A percentile compares a stretch with the other conserved stretches of the same genome.
These are phyloP conservation scores for Candida sp. DNA, from an alignment of 1,139 yeast species.

Conservation along the genomic window DNA sequence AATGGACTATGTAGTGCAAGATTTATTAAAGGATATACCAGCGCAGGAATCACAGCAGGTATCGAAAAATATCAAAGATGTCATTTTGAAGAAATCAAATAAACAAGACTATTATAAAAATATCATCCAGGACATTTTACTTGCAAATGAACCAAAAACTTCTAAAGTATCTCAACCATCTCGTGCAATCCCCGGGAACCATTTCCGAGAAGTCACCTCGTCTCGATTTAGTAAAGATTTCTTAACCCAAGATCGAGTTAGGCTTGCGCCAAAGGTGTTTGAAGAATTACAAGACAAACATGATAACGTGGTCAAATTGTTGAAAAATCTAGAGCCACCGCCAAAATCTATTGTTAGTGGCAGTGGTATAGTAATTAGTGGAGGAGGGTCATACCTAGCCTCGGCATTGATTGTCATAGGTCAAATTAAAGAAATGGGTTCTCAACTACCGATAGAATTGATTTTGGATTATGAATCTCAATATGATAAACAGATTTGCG, in stretches of 20 bases:
- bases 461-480: conserved; percentile 23
- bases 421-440: conserved; percentile 31
- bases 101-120: conserved; percentile 10
- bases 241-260: conserved; percentile 17
- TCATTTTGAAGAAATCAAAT: conserved; percentile 12
- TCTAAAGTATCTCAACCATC: conserved; percentile 12
- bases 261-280: conserved; percentile 13
- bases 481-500: conserved; percentile 27
- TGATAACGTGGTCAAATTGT: conserved; percentile 18
- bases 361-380: conserved; percentile 33
- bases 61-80: conserved; percentile 6
- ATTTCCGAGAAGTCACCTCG: conserved; percentile 11
- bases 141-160: conserved; percentile 16
- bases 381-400: conserved; percentile 26
- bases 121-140: conserved; percentile 15
- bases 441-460: conserved; percentile 33
- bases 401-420: conserved; percentile 27
- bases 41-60: conserved; percentile 3
- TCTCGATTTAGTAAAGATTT: conserved; percentile 13
- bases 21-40: conserved; percentile 13
- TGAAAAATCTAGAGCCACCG: conserved; percentile 23
- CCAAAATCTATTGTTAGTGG: conserved; percentile 23
- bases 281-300: conserved; percentile 20
- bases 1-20: conserved; percentile 15
- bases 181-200: conserved; percentile 15